Evolutionary conservation across 306 rosid genomes (phyloP).

Genomic region (Citrullus colocynthis): DNA sequence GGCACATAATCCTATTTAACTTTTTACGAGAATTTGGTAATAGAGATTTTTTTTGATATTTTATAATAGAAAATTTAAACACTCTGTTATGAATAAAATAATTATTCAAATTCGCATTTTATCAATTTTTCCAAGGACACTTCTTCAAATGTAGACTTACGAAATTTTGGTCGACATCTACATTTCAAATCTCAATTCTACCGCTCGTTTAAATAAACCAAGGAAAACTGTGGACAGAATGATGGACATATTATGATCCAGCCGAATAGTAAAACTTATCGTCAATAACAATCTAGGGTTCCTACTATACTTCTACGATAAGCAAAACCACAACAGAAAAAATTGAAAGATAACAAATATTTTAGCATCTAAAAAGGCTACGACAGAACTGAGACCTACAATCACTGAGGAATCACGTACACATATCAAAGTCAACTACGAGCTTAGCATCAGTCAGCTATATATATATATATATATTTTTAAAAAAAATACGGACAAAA

Average conservation of each 20-base stretch:
- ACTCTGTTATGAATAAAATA: too few species aligned
- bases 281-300: background rate
- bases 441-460: background rate
- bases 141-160: too few species aligned
- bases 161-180: too few species aligned
- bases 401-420: background rate
- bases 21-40: too few species aligned
- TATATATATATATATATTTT: too few species aligned
- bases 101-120: too few species aligned
- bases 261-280: background rate
- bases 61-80: too few species aligned
- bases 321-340: background rate
- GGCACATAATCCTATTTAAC: too few species aligned
- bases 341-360: background rate
- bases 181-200: too few species aligned
- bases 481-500: background rate
- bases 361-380: background rate
- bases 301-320: background rate
- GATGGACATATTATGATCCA: background rate
- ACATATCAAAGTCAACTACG: background rate
- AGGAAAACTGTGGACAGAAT: background rate
- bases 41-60: too few species aligned
- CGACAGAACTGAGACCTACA: background rate
- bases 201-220: background rate
- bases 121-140: too few species aligned